Percentiles rank a stretch among this genome's conserved stretches.
Conservation (phyloP, 2,329 filamentous ascomycete species). For the Colletotrichum noveboracense region DNA sequence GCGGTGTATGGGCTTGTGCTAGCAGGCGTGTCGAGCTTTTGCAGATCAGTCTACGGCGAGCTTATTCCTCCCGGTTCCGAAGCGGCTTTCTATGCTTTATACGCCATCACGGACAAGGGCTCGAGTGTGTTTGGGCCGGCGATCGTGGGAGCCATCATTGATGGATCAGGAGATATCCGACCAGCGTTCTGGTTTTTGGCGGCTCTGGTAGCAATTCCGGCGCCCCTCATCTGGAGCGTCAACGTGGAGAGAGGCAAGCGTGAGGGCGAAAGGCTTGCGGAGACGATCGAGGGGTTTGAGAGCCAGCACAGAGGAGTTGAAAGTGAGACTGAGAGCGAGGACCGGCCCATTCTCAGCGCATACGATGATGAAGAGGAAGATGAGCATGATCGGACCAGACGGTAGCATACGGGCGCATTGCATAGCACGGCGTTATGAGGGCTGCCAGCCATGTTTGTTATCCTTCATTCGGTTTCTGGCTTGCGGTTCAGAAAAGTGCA, state of each 20-base stretch:
- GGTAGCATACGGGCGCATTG: neutral
- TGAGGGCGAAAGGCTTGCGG: conserved; percentile 70
- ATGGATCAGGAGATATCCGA: conserved; percentile 79
- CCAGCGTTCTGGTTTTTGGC: conserved; percentile 94
- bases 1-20: conserved; percentile 92
- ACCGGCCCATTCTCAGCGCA: conserved; percentile 36
- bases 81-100: conserved; percentile 94
- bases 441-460: neutral
- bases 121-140: conserved; percentile 92
- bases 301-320: conserved; percentile 21
- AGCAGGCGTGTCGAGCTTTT: conserved; percentile 91
- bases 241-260: conserved; percentile 80
- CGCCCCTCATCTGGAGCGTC: conserved; percentile 84
- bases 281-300: conserved; percentile 59
- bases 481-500: neutral
- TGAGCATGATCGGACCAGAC: neutral
- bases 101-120: conserved; percentile 97
- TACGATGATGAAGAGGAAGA: conserved; percentile 38
- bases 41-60: conserved; percentile 89
- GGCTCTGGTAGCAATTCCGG: conserved; percentile 80
- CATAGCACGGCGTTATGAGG: conserved; percentile 29
- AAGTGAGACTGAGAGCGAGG: conserved; percentile 34
- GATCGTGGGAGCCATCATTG: conserved; percentile 92
- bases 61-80: conserved; percentile 94
- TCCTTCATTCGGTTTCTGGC: neutral